A percentile compares a stretch with the other conserved stretches of the same genome.
Conservation (phyloP, 2,329 filamentous ascomycete species). For the Fusarium chlamydosporum region DNA sequence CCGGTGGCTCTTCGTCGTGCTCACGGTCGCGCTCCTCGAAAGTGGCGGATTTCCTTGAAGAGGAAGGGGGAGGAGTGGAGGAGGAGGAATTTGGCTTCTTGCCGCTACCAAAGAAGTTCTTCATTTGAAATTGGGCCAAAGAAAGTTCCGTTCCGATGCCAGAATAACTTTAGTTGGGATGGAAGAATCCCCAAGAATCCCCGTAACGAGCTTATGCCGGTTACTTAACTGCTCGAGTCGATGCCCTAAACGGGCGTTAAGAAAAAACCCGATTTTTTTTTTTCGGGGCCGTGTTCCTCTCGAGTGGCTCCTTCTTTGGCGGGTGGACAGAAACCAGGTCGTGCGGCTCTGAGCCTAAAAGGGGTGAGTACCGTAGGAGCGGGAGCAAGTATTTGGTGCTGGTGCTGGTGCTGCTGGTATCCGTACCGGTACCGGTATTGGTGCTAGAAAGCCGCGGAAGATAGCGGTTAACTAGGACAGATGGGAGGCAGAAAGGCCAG, state of each 20-base stretch:
- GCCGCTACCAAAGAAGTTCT: constrained; percentile 63
- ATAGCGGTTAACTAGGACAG: not conserved
- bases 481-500: not conserved
- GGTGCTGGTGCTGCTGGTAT: too few relatives aligned
- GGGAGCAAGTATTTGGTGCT: constrained; percentile 1
- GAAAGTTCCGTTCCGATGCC: constrained; percentile 38
- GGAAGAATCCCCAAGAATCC: constrained; percentile 51
- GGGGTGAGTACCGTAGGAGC: constrained; percentile 18
- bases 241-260: constrained; percentile 55
- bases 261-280: constrained; percentile 49
- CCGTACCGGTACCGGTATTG: constrained; percentile 2
- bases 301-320: constrained; percentile 40
- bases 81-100: constrained; percentile 57
- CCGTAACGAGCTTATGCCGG: constrained; percentile 60
- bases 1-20: constrained; percentile 53
- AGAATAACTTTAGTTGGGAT: constrained; percentile 34
- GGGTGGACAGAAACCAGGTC: constrained; percentile 24
- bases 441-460: constrained; percentile 3
- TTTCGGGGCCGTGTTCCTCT: constrained; percentile 46
- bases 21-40: constrained; percentile 55
- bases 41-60: constrained; percentile 60
- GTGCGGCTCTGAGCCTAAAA: constrained; percentile 44
- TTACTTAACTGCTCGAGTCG: constrained; percentile 54
- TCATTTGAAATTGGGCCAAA: constrained; percentile 59
- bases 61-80: constrained; percentile 35